Conservation (phyloP, 352 stramenopile species). For the Peronospora belbahrii region DNA sequence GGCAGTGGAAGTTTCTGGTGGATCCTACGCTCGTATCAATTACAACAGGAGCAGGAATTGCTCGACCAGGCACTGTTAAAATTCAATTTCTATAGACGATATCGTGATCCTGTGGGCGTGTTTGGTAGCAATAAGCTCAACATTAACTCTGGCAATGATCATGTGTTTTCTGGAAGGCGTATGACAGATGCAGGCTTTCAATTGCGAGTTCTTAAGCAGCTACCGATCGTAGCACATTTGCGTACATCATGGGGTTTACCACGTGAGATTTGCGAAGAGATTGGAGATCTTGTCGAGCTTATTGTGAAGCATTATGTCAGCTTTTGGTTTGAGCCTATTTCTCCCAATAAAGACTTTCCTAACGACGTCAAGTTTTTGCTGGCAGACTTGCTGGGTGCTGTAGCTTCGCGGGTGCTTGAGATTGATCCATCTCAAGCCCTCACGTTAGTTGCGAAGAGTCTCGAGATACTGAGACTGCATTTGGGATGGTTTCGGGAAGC, state of each 20-base stretch:
- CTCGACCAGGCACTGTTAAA: conserved; percentile 41
- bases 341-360: conserved; percentile 57
- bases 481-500: conserved; percentile 74
- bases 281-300: conserved; percentile 40
- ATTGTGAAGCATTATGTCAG: conserved; percentile 53
- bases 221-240: conserved; percentile 54
- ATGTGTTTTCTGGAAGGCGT: conserved; percentile 1
- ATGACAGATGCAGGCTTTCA: conserved; percentile 44
- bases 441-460: conserved; percentile 45
- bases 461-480: conserved; percentile 64
- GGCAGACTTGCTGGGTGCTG: conserved; percentile 48
- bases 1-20: conserved; percentile 55
- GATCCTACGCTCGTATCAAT: conserved; percentile 51
- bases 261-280: conserved; percentile 51
- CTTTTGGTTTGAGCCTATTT: conserved; percentile 63
- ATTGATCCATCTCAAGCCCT: conserved; percentile 65
- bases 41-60: conserved; percentile 55
- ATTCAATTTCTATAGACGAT: conserved; percentile 47
- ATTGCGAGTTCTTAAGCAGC: conserved; percentile 44
- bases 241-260: conserved; percentile 51
- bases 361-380: conserved; percentile 58
- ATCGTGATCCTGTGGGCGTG: conserved; percentile 27
- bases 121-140: conserved; percentile 1
- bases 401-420: conserved; percentile 50
- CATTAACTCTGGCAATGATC: conserved; percentile 1